A percentile compares a stretch with the other conserved stretches of the same genome.
phyloP scores from a whole-genome alignment of 768 basidiomycete species.

The Pholiota microspora region DNA sequence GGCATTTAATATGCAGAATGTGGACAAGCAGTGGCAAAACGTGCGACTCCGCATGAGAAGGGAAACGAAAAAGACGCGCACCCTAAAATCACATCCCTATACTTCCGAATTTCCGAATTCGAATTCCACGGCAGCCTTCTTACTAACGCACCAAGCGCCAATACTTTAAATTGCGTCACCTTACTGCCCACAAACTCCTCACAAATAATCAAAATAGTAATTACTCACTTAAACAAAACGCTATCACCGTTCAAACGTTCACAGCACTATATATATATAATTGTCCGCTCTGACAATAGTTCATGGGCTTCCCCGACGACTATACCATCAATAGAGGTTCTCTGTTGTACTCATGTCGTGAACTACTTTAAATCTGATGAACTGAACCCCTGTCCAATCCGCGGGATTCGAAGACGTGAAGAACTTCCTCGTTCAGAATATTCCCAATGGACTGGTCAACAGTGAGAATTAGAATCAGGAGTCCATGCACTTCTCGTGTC shows the following conservation, averaged over 20 bases:
- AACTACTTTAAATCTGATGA: background rate
- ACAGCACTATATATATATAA: background rate
- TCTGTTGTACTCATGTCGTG: constrained; percentile 4
- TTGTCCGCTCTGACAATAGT: no score
- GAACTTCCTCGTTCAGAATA: background rate
- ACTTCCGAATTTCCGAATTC: no score
- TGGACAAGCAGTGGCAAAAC: background rate
- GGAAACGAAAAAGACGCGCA: no score
- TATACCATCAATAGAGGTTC: background rate
- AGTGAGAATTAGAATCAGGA: background rate
- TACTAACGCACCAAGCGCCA: no score
- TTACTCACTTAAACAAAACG: background rate
- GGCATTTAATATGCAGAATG: background rate
- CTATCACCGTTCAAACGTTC: background rate
- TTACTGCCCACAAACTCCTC: background rate
- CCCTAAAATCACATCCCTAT: no score
- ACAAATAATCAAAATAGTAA: background rate
- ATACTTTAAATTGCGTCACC: no score
- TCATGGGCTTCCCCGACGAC: background rate
- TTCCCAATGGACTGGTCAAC: background rate
- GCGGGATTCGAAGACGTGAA: background rate
- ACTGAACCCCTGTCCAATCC: background rate
- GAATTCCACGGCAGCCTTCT: no score
- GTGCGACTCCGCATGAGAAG: background rate
- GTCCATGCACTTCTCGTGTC: background rate